Evolutionary conservation across 805 yeast species (phyloP), one percentile per base, ranked within the genome.

Genomic region (Yamadazyma olivae): DNA sequence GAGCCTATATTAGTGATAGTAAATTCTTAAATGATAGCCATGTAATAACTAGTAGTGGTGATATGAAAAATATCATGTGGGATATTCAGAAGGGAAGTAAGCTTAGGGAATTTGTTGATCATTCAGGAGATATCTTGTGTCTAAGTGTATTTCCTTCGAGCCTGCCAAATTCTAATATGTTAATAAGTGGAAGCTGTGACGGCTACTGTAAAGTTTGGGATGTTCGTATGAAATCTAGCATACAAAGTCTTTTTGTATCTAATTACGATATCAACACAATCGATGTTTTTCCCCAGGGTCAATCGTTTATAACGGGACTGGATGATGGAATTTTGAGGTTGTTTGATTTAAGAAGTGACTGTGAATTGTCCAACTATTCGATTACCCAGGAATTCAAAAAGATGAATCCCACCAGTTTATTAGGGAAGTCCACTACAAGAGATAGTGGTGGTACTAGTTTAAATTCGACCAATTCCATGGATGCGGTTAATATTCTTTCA

Each of bases 21-120:
- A 80, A 77, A 31, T 90, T 88, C 51, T 38, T 82, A n/a, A 65
- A 67, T 36, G 74, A 81, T 41, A 58, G 70, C 4, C 67, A 65
- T 19, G 54, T 87, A 0, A 50, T 88, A 13, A 84, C 95, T 0
- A 73, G 82, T 1, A 80, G 90, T 27, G 96, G 95, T 3, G 97
- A 89, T 56, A 75, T 81, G 80, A 77, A 91, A 1, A 75, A 87
- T 49, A 71, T 74, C 1, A 54, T 81, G 35, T 90, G 96, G 96
- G 95, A 90, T 56, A 68, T 87, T 17, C 66, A 71, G 7, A 76
- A 75, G 45, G 81, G 85, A 1, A 64, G 62, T 15, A 67, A 71
- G 44, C 59, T 67, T 1, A 63, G 77, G 17, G 79, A 74, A 25
- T 83, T 70, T 53, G 56, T 72, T 12, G 88, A 81, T 36, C 91